A percentile compares a stretch with the other conserved stretches of the same genome.
These are phyloP conservation scores for Shiraia bambusicola DNA, from an alignment of 2,329 filamentous ascomycete species.

Conservation along the genomic window DNA sequence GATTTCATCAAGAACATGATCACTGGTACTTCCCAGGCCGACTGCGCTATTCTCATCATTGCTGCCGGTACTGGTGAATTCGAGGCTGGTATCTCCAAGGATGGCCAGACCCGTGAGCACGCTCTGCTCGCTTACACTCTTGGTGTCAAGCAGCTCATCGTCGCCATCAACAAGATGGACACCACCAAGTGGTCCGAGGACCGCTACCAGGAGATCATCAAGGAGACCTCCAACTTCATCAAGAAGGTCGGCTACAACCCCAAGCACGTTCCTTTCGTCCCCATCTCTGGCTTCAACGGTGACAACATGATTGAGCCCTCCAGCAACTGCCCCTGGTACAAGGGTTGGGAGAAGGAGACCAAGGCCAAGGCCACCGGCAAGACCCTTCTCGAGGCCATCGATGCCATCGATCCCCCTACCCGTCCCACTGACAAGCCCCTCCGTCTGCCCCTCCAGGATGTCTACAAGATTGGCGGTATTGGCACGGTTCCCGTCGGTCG, in stretches of 20 bases:
- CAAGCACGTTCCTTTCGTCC: constrained; percentile 97
- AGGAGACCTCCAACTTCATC: constrained; percentile 99
- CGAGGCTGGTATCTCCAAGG: constrained; percentile 99
- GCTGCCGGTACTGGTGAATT: constrained; percentile 99
- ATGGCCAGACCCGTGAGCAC: constrained; percentile 99
- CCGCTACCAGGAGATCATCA: constrained; percentile 98
- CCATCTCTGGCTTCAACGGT: constrained; percentile 99
- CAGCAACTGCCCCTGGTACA: constrained; percentile 99
- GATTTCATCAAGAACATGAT: constrained; percentile 99
- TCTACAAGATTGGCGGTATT: constrained; percentile 99
- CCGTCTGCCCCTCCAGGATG: constrained; percentile 99
- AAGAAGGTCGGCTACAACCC: constrained; percentile 99
- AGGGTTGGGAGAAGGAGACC: constrained; percentile 99
- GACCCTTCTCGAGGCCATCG: constrained; percentile 99
- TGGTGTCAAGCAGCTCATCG: constrained; percentile 99
- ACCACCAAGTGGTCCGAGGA: constrained; percentile 97
- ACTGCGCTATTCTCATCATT: constrained; percentile 99
- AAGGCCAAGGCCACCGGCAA: constrained; percentile 88
- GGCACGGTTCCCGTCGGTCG: constrained; percentile 99
- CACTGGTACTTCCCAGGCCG: constrained; percentile 99
- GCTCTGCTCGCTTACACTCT: constrained; percentile 99
- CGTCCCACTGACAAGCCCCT: constrained; percentile 99
- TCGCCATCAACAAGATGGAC: constrained; percentile 99
- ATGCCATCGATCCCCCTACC: constrained; percentile 87
- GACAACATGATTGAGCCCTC: constrained; percentile 98